phyloP scores from a whole-genome alignment of 116 monocot genomes.

The Iris pallida region DNA sequence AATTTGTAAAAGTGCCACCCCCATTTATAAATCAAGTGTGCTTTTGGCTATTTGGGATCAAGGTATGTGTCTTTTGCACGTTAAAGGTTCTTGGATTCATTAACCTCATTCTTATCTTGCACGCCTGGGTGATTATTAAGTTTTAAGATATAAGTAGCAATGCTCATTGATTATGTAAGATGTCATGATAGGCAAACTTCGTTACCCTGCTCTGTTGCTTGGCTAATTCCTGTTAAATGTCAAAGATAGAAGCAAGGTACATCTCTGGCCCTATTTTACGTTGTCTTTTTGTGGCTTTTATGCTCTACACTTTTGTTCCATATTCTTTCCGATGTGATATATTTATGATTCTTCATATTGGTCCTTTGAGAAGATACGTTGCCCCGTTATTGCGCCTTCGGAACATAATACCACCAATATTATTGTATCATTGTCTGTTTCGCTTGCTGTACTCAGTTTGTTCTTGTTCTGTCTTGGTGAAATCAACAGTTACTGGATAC shows the following conservation, averaged over 20 bases:
- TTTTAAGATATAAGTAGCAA: neutral
- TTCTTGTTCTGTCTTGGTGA: no score
- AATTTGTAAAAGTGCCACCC: constrained; percentile 53
- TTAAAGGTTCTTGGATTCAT: neutral
- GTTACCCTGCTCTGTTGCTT: neutral
- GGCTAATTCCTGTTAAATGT: neutral
- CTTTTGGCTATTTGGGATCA: neutral
- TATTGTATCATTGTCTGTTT: no score
- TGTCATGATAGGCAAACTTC: neutral
- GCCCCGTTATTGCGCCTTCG: no score
- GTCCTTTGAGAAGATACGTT: no score
- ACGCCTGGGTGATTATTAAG: neutral
- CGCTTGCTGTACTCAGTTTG: no score
- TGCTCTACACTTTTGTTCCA: no score
- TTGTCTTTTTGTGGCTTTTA: no score
- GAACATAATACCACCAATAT: no score
- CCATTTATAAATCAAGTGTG: constrained; percentile 7
- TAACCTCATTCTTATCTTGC: neutral
- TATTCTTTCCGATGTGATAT: no score
- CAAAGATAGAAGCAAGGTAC: neutral
- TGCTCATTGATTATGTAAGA: neutral
- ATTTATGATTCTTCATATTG: no score
- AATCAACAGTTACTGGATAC: no score
- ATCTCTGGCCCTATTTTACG: neutral
- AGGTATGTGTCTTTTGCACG: neutral